A percentile compares a stretch with the other conserved stretches of the same genome.
Conservation (phyloP, 352 stramenopile genomes). For the Aphanomyces euteiches region DNA sequence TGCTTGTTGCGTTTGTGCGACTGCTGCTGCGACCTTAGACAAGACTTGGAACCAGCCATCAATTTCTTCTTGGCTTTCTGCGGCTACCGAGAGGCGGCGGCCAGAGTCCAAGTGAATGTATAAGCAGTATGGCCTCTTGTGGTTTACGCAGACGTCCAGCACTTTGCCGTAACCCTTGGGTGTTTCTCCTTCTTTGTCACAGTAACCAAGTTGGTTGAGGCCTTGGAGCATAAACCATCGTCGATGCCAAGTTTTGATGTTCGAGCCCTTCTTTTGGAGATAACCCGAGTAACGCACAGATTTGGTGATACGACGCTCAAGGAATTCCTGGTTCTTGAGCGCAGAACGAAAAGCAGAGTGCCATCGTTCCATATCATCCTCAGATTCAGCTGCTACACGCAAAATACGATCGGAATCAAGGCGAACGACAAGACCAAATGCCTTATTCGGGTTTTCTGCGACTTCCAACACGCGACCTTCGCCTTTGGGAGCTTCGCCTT, state of each 20-base stretch:
- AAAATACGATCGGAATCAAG: conserved; percentile 55
- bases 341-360: conserved; percentile 6
- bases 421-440: conserved; percentile 46
- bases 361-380: conserved; percentile 45
- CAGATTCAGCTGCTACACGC: conserved; percentile 58
- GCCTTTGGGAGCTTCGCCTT: conserved; percentile 34
- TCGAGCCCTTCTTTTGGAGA: conserved; percentile 23
- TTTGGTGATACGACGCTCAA: conserved; percentile 3
- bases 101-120: conserved; percentile 64
- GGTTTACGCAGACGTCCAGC: conserved; percentile 53
- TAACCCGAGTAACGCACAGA: conserved; percentile 10
- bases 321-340: conserved; percentile 21
- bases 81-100: conserved; percentile 58
- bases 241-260: conserved; percentile 25
- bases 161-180: conserved; percentile 57
- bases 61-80: conserved; percentile 50
- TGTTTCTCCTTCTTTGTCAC: conserved; percentile 56
- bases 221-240: conserved; percentile 71
- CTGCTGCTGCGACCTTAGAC: conserved; percentile 50
- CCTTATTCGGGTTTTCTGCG: conserved; percentile 4
- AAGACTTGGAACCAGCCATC: conserved; percentile 62
- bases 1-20: conserved; percentile 32
- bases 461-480: conserved; percentile 23
- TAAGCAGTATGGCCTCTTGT: conserved; percentile 43
- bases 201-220: conserved; percentile 53